These are phyloP conservation scores for Penicillium capsulatum DNA, from an alignment of 2,329 filamentous ascomycete species.

Conservation along the genomic window DNA sequence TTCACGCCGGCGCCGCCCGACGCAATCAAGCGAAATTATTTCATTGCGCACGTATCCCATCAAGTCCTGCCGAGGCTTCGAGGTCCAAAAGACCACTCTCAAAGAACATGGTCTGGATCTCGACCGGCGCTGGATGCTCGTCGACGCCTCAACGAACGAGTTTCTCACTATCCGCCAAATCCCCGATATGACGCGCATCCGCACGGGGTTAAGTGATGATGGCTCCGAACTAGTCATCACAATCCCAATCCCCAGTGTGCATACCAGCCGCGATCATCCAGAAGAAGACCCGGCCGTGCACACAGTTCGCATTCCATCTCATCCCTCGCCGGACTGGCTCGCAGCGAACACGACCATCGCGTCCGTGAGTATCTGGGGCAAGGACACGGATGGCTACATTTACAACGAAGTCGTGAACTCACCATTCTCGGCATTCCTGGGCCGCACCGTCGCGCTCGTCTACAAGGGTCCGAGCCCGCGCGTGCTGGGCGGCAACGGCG, in stretches of 20 bases:
- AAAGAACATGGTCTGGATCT: conserved; percentile 56
- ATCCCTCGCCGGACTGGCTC: conserved; percentile 54
- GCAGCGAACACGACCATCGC: conserved; percentile 48
- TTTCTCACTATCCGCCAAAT: conserved; percentile 62
- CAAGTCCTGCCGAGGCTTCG: conserved; percentile 62
- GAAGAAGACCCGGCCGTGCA: background rate
- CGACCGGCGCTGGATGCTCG: conserved; percentile 65
- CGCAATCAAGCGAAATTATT: conserved; percentile 29
- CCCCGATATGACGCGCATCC: conserved; percentile 60
- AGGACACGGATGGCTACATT: conserved; percentile 54
- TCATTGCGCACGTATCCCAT: conserved; percentile 59
- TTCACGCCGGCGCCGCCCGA: conserved; percentile 9
- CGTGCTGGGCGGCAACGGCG: conserved; percentile 54
- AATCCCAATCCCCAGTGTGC: no score
- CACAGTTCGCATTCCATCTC: conserved; percentile 52
- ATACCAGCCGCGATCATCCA: no score
- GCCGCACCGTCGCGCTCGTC: conserved; percentile 53
- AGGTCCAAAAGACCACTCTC: conserved; percentile 50
- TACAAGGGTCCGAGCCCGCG: conserved; percentile 60
- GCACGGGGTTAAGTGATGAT: conserved; percentile 48
- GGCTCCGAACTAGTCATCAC: conserved; percentile 43
- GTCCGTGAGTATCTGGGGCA: conserved; percentile 56
- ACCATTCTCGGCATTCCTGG: conserved; percentile 54
- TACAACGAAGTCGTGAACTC: conserved; percentile 51
- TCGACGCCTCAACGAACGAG: conserved; percentile 49